Evolutionary conservation across 1,284 basidiomycete genomes (phyloP).

Genomic region (Filobasidium uniguttulatum): DNA sequence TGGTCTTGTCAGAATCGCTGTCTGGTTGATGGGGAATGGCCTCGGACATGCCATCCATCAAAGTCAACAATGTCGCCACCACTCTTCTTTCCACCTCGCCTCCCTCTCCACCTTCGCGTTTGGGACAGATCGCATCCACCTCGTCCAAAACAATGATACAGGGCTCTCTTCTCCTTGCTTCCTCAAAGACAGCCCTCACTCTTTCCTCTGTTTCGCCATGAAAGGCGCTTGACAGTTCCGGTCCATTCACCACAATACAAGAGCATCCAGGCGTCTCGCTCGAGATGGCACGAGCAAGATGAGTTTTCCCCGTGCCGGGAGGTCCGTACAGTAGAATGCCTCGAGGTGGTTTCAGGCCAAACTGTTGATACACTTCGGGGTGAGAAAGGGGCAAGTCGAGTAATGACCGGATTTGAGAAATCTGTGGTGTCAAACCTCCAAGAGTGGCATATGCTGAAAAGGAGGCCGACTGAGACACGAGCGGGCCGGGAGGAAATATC

Average conservation of each 20-base stretch:
- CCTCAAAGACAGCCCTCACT: constrained; percentile 73
- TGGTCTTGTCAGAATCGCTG: constrained; percentile 17
- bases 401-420: constrained; percentile 78
- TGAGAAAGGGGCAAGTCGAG: constrained; percentile 83
- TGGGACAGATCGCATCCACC: constrained; percentile 85
- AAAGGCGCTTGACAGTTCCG: constrained; percentile 84
- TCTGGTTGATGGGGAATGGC: constrained; percentile 23
- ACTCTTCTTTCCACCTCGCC: constrained; percentile 93
- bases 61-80: constrained; percentile 84
- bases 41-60: constrained; percentile 83
- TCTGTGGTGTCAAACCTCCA: constrained; percentile 79
- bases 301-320: constrained; percentile 89
- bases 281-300: constrained; percentile 71
- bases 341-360: constrained; percentile 78
- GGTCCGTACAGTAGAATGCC: constrained; percentile 84
- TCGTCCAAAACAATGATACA: constrained; percentile 93
- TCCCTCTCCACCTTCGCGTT: constrained; percentile 66
- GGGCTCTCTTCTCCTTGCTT: constrained; percentile 66
- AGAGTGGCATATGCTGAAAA: constrained; percentile 48
- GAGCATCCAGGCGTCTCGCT: constrained; percentile 64
- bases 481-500: constrained; percentile 26
- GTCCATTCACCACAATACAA: constrained; percentile 80
- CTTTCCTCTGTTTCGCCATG: constrained; percentile 93
- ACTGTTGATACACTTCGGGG: constrained; percentile 77
- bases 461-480: constrained; percentile 15